Conservation (phyloP, 1,284 basidiomycete genomes). For the Schizophyllum commune region DNA sequence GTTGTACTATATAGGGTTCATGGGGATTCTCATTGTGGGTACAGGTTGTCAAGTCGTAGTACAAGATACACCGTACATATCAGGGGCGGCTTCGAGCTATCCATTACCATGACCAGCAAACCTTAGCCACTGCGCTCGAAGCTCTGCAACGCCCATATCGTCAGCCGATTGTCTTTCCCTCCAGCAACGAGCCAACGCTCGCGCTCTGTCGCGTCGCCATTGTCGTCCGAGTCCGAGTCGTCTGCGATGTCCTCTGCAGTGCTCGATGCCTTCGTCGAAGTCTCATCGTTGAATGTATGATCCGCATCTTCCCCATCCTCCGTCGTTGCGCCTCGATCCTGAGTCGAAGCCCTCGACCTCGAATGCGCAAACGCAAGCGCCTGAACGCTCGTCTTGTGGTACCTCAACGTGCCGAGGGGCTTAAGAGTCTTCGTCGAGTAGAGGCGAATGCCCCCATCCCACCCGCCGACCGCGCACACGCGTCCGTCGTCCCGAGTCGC, state of each 20-base stretch:
- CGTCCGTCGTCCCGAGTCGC: constrained; percentile 69
- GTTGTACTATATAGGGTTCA: too few species aligned
- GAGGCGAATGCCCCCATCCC: constrained; percentile 80
- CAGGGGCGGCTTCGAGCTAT: too few species aligned
- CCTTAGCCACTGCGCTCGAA: neutral
- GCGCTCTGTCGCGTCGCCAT: constrained; percentile 46
- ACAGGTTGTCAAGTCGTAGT: too few species aligned
- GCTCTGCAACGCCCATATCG: constrained; percentile 64
- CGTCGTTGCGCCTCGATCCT: constrained; percentile 3
- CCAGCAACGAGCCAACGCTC: constrained; percentile 66
- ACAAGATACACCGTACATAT: too few species aligned
- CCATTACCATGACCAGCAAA: too few species aligned
- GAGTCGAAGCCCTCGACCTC: too few species aligned
- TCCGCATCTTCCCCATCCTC: neutral
- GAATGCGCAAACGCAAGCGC: constrained; percentile 57
- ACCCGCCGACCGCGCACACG: constrained; percentile 78
- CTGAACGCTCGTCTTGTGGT: constrained; percentile 73
- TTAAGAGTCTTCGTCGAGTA: constrained; percentile 74
- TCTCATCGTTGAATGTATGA: neutral
- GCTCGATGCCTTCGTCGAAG: too few species aligned
- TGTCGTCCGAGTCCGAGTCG: constrained; percentile 25
- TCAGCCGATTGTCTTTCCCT: constrained; percentile 68
- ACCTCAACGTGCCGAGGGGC: constrained; percentile 68
- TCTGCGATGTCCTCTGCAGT: too few species aligned
- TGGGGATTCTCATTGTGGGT: too few species aligned